A percentile compares a stretch with the other conserved stretches of the same genome.
Conservation (phyloP, 2,329 filamentous ascomycete species). For the Ampelomyces quisqualis region DNA sequence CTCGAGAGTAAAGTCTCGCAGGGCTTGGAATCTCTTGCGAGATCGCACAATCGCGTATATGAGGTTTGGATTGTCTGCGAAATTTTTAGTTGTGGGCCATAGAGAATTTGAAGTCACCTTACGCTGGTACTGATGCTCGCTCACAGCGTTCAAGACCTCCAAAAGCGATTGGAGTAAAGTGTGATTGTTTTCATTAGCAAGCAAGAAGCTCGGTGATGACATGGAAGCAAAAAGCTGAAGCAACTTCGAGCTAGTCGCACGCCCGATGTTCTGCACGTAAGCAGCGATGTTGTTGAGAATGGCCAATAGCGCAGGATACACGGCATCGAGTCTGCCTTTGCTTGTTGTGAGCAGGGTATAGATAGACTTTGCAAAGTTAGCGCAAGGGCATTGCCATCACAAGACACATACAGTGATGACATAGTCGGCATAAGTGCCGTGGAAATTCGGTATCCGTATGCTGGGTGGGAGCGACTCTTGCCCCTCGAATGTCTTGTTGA, state of each 20-base stretch:
- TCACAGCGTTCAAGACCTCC: conserved; percentile 83
- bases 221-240: conserved; percentile 88
- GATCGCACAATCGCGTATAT: conserved; percentile 78
- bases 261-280: conserved; percentile 74
- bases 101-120: conserved; percentile 36
- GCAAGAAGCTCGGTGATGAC: conserved; percentile 87
- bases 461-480: conserved; percentile 82
- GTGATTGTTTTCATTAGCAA: conserved; percentile 92
- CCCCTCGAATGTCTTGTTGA: conserved; percentile 85
- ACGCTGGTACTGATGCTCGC: conserved; percentile 86
- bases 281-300: conserved; percentile 93
- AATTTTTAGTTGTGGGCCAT: conserved; percentile 14
- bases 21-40: conserved; percentile 77
- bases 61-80: conserved; percentile 73
- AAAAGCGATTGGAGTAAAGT: conserved; percentile 75
- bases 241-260: conserved; percentile 74
- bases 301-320: conserved; percentile 88
- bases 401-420: conserved; percentile 70
- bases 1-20: conserved; percentile 86
- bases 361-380: conserved; percentile 65
- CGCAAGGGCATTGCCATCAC: neutral
- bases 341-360: conserved; percentile 88
- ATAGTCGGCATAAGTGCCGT: conserved; percentile 89
- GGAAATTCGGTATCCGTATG: conserved; percentile 81
- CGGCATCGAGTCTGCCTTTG: conserved; percentile 83